Base-by-base conservation (phyloP, 2,329 filamentous ascomycete species). In the Epichloe sylvatica region DNA sequence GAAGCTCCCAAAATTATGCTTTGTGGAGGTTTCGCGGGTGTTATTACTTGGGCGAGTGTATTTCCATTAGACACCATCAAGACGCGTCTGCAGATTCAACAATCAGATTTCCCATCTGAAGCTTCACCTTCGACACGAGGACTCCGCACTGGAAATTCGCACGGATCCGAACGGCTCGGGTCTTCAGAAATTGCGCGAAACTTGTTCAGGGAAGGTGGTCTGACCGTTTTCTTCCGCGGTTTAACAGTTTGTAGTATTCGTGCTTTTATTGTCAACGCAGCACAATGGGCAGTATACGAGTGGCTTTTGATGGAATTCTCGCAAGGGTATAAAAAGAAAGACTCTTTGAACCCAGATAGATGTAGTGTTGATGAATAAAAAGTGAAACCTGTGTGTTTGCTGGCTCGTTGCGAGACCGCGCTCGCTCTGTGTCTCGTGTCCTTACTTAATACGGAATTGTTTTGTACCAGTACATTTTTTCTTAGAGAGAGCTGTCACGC, bases 31-130 rank as follows among this genome's bases (percentile, higher is more conserved):
- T 63, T 96, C 46, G 90, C 91, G 5, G 91, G 91, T 0, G 77
- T 96, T 19, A 77, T 85, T 38, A 94, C 89, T 0, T 97, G 91
- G 91, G 81, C 79, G 4, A 91, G 84, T 51, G 81, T 97, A 30
- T 97, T 95, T 57, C 91, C 91, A 0, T 68, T 97, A 15, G 91
- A 97, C 64, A 83, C 95, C 44, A 76, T 97, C 61, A 97, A 97
- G 70, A 96, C 91, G 3, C 74, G 88, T 48, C 76, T 96, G n/a
- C 91, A 97, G 65, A 83, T 83, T 1, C 86, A 92, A 65, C 66
- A 64, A 4, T 62, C 63, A 36, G 41, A 51, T 56, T 42, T 47
- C 50, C 33, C 33, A 23, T 36, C 17, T 11, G 36, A 44, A 15
- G 23, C 30, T n/a, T 34, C n/a, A 3, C 36, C 39, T n/a, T 36